Evolutionary conservation across 2,329 filamentous ascomycete genomes (phyloP).

Genomic region (Rutstroemia sydowiana): DNA sequence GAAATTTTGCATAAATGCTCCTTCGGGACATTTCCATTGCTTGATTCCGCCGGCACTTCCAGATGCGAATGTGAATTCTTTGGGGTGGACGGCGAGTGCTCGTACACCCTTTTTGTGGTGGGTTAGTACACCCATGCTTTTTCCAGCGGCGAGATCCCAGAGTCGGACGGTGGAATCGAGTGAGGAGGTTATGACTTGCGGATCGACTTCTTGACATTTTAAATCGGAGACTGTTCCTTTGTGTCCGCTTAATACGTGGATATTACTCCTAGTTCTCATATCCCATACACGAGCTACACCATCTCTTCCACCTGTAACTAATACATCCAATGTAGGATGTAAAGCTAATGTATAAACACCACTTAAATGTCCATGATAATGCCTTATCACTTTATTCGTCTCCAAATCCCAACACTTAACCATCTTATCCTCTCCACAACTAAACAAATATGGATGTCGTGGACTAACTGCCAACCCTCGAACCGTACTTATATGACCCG

Average conservation of each 20-base stretch:
- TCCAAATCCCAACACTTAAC: constrained; percentile 99
- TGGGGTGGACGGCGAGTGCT: constrained; percentile 74
- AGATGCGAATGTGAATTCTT: constrained; percentile 92
- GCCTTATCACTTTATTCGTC: constrained; percentile 97
- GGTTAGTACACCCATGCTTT: constrained; percentile 90
- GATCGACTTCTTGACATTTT: constrained; percentile 91
- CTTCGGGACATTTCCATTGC: constrained; percentile 98
- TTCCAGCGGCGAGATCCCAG: constrained; percentile 94
- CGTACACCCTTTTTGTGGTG: constrained; percentile 98
- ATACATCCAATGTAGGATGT: constrained; percentile 90
- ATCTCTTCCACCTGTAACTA: constrained; percentile 91
- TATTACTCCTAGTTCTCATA: constrained; percentile 92
- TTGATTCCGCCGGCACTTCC: constrained; percentile 92
- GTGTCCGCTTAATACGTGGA: constrained; percentile 88
- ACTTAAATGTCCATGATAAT: constrained; percentile 94
- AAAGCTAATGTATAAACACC: constrained; percentile 89
- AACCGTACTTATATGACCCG: constrained; percentile 90
- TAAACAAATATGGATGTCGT: constrained; percentile 93
- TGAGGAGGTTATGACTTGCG: constrained; percentile 89
- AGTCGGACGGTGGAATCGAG: constrained; percentile 85
- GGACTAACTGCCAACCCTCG: constrained; percentile 87
- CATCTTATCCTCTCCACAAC: constrained; percentile 98
- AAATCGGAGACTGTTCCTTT: constrained; percentile 84
- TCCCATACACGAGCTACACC: constrained; percentile 96
- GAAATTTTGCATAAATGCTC: constrained; percentile 98